Evolutionary conservation across 768 basidiomycete species (phyloP).

Genomic region (Amanita inopinata): DNA sequence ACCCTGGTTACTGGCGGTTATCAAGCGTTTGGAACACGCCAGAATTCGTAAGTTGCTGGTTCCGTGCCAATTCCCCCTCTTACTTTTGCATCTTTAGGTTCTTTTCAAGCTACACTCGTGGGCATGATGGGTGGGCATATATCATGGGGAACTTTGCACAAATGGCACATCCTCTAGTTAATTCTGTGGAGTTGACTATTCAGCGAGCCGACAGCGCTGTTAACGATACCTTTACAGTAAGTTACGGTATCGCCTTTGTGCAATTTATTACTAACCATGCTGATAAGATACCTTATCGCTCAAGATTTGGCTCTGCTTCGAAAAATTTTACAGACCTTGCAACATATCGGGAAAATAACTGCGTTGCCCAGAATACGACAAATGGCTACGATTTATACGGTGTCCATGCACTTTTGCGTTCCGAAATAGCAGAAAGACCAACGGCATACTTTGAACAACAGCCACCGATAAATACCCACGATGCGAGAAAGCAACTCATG

Average conservation of each 20-base stretch:
- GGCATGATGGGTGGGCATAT: constrained; percentile 30
- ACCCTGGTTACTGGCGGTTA: constrained; percentile 40
- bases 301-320: constrained; percentile 36
- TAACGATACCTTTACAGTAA: constrained; percentile 36
- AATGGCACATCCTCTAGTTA: constrained; percentile 39
- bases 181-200: constrained; percentile 38
- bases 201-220: constrained; percentile 27
- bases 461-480: constrained; percentile 21
- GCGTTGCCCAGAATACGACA: constrained; percentile 34
- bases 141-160: constrained; percentile 47
- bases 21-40: constrained; percentile 41
- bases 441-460: constrained; percentile 31
- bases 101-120: constrained; percentile 34
- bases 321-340: constrained; percentile 37
- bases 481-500: constrained; percentile 27
- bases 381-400: constrained; percentile 36
- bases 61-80: neutral
- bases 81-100: constrained; percentile 21
- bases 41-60: constrained; percentile 28
- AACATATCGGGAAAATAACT: constrained; percentile 45
- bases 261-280: neutral
- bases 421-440: constrained; percentile 14
- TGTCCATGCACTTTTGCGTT: constrained; percentile 9
- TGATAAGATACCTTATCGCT: constrained; percentile 46
- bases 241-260: constrained; percentile 11